These are phyloP conservation scores for Posidonia australis DNA, from an alignment of 106 monocot genomes.

Conservation along the genomic window DNA sequence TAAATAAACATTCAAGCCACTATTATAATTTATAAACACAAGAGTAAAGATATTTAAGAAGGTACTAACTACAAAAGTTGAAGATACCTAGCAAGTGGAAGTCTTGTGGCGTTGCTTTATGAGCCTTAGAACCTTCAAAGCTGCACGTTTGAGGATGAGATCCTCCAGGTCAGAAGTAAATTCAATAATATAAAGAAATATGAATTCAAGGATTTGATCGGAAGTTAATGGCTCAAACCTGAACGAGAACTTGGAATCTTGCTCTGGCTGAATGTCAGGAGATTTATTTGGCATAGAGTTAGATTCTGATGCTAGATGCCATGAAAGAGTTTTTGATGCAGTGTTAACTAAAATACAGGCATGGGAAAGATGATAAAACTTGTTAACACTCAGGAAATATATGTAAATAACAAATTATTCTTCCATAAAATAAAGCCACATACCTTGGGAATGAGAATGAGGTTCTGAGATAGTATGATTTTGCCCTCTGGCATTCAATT, in stretches of 20 bases:
- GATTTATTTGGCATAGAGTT: conserved; percentile 28
- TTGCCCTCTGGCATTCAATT: conserved; percentile 15
- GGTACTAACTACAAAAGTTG: neutral
- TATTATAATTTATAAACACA: too few species aligned
- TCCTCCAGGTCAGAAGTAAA: neutral
- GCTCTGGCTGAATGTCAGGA: conserved; percentile 20
- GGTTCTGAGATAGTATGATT: conserved; percentile 27
- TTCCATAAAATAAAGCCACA: neutral
- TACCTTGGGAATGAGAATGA: conserved; percentile 48
- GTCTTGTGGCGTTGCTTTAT: conserved; percentile 31
- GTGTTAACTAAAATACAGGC: neutral
- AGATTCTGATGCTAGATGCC: conserved; percentile 67
- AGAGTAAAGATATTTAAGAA: neutral
- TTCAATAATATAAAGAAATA: neutral
- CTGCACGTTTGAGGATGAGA: conserved; percentile 13
- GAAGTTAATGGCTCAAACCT: neutral
- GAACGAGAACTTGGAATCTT: conserved; percentile 8
- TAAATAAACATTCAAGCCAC: neutral
- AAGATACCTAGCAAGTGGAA: conserved; percentile 38
- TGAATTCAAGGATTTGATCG: neutral
- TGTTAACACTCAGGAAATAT: neutral
- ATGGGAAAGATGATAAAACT: neutral
- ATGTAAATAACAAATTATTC: neutral
- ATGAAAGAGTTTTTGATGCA: conserved; percentile 41
- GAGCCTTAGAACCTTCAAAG: conserved; percentile 18